phyloP scores from a whole-genome alignment of 2,329 filamentous ascomycete genomes.

The Stagonosporopsis cucurbitacearum region DNA sequence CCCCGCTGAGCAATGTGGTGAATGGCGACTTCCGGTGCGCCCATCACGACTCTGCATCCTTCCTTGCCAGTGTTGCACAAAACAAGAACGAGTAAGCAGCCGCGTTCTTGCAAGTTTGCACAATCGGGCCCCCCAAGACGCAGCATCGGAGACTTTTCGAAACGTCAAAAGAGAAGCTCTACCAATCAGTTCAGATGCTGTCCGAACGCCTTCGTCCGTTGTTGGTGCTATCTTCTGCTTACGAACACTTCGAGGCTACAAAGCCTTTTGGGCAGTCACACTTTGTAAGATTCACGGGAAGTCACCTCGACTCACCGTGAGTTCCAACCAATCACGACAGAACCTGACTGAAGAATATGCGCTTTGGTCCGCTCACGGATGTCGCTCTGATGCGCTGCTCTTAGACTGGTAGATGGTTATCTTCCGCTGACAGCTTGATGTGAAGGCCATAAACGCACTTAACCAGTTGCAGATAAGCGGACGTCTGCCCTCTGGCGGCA shows the following conservation, averaged over 20 bases:
- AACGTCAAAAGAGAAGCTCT: neutral
- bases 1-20: neutral
- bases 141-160: neutral
- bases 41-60: neutral
- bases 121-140: neutral
- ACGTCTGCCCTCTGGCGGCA: constrained; percentile 2
- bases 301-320: constrained; percentile 1
- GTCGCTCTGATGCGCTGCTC: constrained; percentile 1
- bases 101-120: constrained; percentile 5
- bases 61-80: constrained; percentile 11
- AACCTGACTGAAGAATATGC: neutral
- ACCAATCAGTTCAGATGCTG: constrained; percentile 1
- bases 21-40: neutral
- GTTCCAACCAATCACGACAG: neutral
- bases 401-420: constrained; percentile 6
- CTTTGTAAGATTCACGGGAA: constrained; percentile 2
- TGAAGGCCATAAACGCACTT: neutral
- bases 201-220: constrained; percentile 17
- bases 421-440: constrained; percentile 10
- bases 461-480: constrained; percentile 3
- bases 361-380: constrained; percentile 3
- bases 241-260: constrained; percentile 8
- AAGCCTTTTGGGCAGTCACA: constrained; percentile 6
- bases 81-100: constrained; percentile 8
- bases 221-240: constrained; percentile 6